Conservation (phyloP, 2,329 filamentous ascomycete species). For the Cyphellophora europaea region DNA sequence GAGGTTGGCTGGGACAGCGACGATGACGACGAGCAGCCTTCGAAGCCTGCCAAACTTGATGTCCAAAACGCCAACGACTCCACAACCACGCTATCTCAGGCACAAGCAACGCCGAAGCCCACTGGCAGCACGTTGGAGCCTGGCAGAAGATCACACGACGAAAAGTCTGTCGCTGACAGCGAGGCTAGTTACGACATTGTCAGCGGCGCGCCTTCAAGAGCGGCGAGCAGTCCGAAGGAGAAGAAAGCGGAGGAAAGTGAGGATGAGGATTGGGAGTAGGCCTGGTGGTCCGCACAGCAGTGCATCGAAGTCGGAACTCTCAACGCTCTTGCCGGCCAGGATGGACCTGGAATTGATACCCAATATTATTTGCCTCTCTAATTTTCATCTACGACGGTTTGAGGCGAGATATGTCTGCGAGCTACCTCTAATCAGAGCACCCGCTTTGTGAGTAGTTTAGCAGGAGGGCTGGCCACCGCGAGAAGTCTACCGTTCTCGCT, state of each 20-base stretch:
- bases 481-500: no score
- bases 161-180: conserved; percentile 83
- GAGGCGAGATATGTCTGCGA: no score
- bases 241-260: conserved; percentile 43
- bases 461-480: no score
- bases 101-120: conserved; percentile 19
- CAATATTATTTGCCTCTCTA: no score
- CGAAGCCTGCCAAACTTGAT: conserved; percentile 18
- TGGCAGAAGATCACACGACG: conserved; percentile 67
- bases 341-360: no score
- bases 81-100: conserved; percentile 15
- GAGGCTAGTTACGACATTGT: conserved; percentile 96
- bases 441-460: no score
- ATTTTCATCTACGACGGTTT: no score
- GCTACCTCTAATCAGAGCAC: no score
- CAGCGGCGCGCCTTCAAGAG: conserved; percentile 68
- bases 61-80: conserved; percentile 14
- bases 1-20: conserved; percentile 64
- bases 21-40: conserved; percentile 45
- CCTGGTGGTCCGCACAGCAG: no score
- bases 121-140: conserved; percentile 43
- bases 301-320: no score
- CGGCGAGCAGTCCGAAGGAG: conserved; percentile 57
- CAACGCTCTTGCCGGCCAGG: no score
- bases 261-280: conserved; percentile 31